A percentile compares a stretch with the other conserved stretches of the same genome.
Evolutionary conservation across 352 stramenopile species (phyloP).

Genomic region (Globisporangium lucens): DNA sequence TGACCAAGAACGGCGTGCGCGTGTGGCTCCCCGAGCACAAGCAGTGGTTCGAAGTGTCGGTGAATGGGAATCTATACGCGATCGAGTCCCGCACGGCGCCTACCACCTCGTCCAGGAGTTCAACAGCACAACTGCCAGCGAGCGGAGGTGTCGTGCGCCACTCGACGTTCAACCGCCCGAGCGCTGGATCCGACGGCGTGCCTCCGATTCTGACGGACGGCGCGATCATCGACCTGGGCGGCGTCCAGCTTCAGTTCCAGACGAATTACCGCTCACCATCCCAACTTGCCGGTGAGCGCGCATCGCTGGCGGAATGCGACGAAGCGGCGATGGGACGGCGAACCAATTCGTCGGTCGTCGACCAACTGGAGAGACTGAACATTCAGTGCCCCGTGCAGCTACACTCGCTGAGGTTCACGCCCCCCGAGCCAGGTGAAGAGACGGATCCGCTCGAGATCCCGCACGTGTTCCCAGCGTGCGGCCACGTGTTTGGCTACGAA

Average conservation of each 20-base stretch:
- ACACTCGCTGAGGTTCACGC: constrained; percentile 60
- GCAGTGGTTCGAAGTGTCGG: constrained; percentile 78
- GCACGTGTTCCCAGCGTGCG: constrained; percentile 73
- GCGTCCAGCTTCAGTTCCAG: constrained; percentile 77
- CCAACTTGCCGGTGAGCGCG: constrained; percentile 9
- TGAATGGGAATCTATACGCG: constrained; percentile 71
- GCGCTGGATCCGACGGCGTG: constrained; percentile 26
- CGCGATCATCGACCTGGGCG: constrained; percentile 72
- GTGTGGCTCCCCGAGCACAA: constrained; percentile 73
- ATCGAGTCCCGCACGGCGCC: constrained; percentile 46
- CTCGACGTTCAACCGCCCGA: constrained; percentile 68
- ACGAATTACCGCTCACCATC: constrained; percentile 24
- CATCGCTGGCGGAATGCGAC: constrained; percentile 23
- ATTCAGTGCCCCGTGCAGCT: constrained; percentile 78
- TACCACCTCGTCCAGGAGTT: constrained; percentile 13
- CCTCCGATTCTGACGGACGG: constrained; percentile 59
- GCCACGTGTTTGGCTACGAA: constrained; percentile 81
- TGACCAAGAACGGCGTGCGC: constrained; percentile 82
- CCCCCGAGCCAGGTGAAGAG: constrained; percentile 31
- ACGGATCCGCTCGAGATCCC: constrained; percentile 55
- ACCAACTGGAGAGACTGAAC: constrained; percentile 65
- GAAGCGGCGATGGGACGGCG: constrained; percentile 5
- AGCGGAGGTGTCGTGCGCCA: constrained; percentile 34
- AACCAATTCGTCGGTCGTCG: constrained; percentile 45
- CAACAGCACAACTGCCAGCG: constrained; percentile 10